Conservation (phyloP, 176 grass and related monocot genomes). For the Aechmea fasciata region DNA sequence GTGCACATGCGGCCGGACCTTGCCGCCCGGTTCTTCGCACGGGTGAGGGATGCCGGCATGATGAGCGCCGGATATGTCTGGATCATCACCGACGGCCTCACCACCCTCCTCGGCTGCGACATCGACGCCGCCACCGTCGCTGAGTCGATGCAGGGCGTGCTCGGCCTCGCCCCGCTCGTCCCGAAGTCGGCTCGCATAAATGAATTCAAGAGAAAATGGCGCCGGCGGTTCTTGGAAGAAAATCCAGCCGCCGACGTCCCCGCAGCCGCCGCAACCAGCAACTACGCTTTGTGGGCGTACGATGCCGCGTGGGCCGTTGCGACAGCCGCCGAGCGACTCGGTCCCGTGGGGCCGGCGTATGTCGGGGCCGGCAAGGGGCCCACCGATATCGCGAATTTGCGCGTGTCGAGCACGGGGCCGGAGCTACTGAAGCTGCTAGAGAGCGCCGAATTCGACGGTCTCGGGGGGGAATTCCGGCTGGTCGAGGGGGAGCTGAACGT, state of each 20-base stretch:
- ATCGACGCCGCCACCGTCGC: not conserved
- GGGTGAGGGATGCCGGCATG: constrained; percentile 31
- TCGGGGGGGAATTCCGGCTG: constrained; percentile 31
- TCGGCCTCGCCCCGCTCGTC: constrained; percentile 30
- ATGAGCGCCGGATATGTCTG: constrained; percentile 44
- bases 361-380: no score
- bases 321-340: constrained; percentile 3
- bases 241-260: constrained; percentile 18
- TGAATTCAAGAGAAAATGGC: constrained; percentile 33
- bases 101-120: constrained; percentile 25
- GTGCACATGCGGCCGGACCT: constrained; percentile 26
- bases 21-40: constrained; percentile 24
- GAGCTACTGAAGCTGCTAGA: constrained; percentile 21
- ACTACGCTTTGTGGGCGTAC: constrained; percentile 16
- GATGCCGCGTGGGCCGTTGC: constrained; percentile 15
- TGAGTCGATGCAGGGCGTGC: constrained; percentile 35
- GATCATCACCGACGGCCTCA: constrained; percentile 38
- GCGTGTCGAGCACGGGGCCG: constrained; percentile 16
- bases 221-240: constrained; percentile 18
- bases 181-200: constrained; percentile 13
- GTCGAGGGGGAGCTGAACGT: constrained; percentile 17
- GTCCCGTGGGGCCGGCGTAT: constrained; percentile 3
- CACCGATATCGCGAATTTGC: constrained; percentile 15
- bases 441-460: constrained; percentile 21
- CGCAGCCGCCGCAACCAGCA: not conserved